Evolutionary conservation across 768 basidiomycete genomes (phyloP).

Genomic region (Pleurotus giganteus): DNA sequence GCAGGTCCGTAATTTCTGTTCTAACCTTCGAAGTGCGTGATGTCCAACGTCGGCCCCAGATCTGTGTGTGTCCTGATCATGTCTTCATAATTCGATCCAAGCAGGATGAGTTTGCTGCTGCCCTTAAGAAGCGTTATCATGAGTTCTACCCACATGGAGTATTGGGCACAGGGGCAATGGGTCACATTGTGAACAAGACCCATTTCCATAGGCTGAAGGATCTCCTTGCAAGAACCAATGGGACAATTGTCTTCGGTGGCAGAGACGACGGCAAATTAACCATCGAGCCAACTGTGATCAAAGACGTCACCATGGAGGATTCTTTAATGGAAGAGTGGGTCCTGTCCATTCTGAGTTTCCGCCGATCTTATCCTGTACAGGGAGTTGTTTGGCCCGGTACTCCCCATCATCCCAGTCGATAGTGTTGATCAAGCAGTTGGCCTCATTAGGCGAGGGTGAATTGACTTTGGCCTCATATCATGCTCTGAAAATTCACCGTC

Average conservation of each 20-base stretch:
- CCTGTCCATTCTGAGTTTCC: background rate
- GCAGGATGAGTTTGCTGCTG: constrained; percentile 46
- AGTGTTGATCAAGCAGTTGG: constrained; percentile 52
- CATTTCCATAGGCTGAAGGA: constrained; percentile 55
- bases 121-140: constrained; percentile 39
- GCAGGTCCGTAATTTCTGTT: constrained; percentile 36
- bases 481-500: background rate
- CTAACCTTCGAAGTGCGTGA: background rate
- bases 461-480: background rate
- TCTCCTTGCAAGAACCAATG: constrained; percentile 53
- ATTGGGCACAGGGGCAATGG: constrained; percentile 38
- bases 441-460: constrained; percentile 52
- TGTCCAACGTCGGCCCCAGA: constrained; percentile 34
- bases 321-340: constrained; percentile 55
- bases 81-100: constrained; percentile 35
- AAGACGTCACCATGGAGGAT: constrained; percentile 52
- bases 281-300: constrained; percentile 62
- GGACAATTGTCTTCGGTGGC: constrained; percentile 54
- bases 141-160: constrained; percentile 56
- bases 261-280: constrained; percentile 38
- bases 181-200: constrained; percentile 49
- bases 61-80: constrained; percentile 60
- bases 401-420: constrained; percentile 62
- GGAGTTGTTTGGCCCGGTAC: constrained; percentile 72
- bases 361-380: constrained; percentile 28